Evolutionary conservation across 805 yeast species (phyloP).

Genomic region (Naumovozyma baii): DNA sequence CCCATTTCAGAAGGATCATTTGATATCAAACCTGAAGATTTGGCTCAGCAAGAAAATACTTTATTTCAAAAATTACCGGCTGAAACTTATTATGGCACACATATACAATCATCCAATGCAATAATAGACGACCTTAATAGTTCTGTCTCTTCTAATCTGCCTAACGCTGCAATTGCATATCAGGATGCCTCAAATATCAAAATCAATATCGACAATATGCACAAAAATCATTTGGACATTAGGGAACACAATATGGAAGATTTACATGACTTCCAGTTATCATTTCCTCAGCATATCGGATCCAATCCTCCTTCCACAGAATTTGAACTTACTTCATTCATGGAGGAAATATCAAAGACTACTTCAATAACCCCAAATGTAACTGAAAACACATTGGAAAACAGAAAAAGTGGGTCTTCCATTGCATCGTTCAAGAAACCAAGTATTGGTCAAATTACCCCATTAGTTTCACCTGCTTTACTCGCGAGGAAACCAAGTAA

Average conservation of each 20-base stretch:
- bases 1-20: neutral
- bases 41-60: neutral
- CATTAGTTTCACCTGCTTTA: neutral
- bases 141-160: no score
- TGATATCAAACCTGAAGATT: neutral
- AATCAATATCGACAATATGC: neutral
- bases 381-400: no score
- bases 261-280: neutral
- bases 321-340: neutral
- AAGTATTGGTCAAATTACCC: neutral
- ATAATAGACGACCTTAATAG: neutral
- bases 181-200: no score
- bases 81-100: neutral
- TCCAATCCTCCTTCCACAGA: neutral
- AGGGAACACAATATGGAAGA: neutral
- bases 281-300: neutral
- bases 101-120: neutral
- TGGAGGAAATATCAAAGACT: neutral
- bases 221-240: neutral
- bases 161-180: no score
- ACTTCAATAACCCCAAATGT: neutral
- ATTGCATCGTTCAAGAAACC: neutral
- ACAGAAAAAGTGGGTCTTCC: neutral
- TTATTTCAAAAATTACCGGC: neutral
- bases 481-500: neutral